phyloP scores from a whole-genome alignment of 2,329 filamentous ascomycete species.

The Trichoderma polysporum region DNA sequence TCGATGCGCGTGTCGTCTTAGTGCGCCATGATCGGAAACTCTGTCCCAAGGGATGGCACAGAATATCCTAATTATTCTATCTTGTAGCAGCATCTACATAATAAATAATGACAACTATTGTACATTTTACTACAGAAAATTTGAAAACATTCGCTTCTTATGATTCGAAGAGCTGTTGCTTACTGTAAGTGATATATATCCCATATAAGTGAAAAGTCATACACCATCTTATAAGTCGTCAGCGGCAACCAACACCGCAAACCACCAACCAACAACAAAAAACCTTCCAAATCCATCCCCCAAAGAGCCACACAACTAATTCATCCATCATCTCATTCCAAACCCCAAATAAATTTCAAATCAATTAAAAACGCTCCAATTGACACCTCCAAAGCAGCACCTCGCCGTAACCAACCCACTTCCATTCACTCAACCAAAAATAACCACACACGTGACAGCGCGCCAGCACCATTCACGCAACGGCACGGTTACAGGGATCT shows the following conservation, averaged over 20 bases:
- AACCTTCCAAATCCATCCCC: neutral
- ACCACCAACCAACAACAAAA: too few relatives aligned
- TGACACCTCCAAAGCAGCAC: too few relatives aligned
- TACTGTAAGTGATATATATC: too few relatives aligned
- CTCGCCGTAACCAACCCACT: neutral
- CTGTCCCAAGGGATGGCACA: neutral
- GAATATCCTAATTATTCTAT: neutral
- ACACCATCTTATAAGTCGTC: neutral
- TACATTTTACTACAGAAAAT: too few relatives aligned
- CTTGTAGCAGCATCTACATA: too few relatives aligned
- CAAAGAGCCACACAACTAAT: neutral
- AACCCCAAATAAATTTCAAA: neutral
- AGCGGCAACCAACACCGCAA: neutral
- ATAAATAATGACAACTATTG: too few relatives aligned
- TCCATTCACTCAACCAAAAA: neutral
- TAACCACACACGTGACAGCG: conserved; percentile 13
- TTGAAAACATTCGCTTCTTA: too few relatives aligned
- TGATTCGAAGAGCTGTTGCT: too few relatives aligned
- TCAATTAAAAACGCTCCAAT: neutral
- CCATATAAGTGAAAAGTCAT: too few relatives aligned
- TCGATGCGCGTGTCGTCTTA: conserved; percentile 9
- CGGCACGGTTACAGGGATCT: neutral
- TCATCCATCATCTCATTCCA: neutral
- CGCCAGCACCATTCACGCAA: conserved; percentile 6
- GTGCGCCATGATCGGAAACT: conserved; percentile 13